Evolutionary conservation across 192 early-diverging fungal genomes (phyloP).

Genomic region (Rhizophagus clarus): DNA sequence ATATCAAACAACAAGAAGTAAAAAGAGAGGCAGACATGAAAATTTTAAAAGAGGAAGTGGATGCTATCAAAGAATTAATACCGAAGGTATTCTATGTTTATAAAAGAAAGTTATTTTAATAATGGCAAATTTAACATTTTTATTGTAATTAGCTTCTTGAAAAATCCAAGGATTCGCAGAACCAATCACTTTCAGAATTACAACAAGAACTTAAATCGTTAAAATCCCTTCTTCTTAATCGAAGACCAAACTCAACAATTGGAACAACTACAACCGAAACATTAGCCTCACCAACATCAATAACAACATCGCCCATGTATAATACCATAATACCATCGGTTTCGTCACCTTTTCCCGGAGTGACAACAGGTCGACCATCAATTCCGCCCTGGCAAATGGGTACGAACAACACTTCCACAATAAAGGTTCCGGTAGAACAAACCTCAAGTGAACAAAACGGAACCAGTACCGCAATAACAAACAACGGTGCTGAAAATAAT

Average conservation of each 20-base stretch:
- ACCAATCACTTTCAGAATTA: constrained; percentile 69
- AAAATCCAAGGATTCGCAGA: constrained; percentile 71
- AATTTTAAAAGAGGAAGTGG: constrained; percentile 74
- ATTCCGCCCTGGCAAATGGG: constrained; percentile 27
- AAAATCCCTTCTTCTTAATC: constrained; percentile 86
- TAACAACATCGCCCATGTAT: background rate
- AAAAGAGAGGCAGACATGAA: constrained; percentile 69
- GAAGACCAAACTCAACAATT: constrained; percentile 43
- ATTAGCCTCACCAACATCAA: constrained; percentile 25
- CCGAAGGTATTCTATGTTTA: constrained; percentile 60
- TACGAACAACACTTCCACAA: background rate
- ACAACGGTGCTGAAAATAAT: background rate
- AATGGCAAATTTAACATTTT: background rate
- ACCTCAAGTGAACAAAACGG: background rate
- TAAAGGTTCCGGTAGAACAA: background rate
- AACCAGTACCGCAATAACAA: background rate
- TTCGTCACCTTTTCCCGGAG: constrained; percentile 19
- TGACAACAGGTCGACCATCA: background rate
- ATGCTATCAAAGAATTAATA: constrained; percentile 69
- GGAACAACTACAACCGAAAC: constrained; percentile 18
- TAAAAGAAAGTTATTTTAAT: constrained; percentile 7
- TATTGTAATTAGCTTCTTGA: constrained; percentile 63
- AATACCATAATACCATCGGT: constrained; percentile 27
- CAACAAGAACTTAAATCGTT: constrained; percentile 95
- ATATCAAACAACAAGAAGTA: constrained; percentile 64